Percentiles rank a stretch among this genome's conserved stretches.
These are phyloP conservation scores for Anisodus tanguticus DNA, from an alignment of 257 asterid species.

Conservation along the genomic window DNA sequence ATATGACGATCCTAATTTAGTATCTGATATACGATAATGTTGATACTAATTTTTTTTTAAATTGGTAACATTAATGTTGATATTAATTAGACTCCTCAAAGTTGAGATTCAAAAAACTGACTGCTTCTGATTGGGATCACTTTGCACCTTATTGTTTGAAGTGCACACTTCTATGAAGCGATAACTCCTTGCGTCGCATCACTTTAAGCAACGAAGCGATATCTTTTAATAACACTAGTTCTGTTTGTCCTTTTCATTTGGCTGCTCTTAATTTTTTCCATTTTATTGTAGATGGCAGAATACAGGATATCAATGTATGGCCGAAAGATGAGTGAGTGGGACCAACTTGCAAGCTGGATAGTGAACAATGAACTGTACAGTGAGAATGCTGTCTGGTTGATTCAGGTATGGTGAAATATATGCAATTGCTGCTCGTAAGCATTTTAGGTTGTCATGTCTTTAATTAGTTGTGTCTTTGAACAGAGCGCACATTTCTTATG, in stretches of 20 bases:
- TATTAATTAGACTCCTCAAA: not conserved
- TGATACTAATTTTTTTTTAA: not conserved
- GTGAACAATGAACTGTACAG: slow-evolving; percentile 84
- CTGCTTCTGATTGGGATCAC: slow-evolving; percentile 9
- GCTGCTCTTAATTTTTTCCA: slow-evolving; percentile 31
- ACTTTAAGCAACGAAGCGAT: not conserved
- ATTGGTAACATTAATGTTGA: not conserved
- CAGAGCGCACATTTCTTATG: slow-evolving; percentile 8
- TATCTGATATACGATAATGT: not conserved
- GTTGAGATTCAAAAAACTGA: not conserved
- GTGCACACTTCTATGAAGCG: not conserved
- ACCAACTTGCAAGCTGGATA: slow-evolving; percentile 97
- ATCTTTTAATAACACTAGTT: not conserved
- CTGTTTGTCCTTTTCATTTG: slow-evolving; percentile 22
- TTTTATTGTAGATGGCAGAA: slow-evolving; percentile 89
- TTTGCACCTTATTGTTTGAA: not conserved
- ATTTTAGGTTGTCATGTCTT: not conserved
- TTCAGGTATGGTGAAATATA: slow-evolving; percentile 65
- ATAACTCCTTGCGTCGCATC: not conserved
- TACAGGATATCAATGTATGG: slow-evolving; percentile 92
- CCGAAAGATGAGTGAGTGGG: slow-evolving; percentile 98
- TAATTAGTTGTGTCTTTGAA: not conserved
- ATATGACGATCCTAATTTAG: not conserved
- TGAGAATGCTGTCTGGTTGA: slow-evolving; percentile 97
- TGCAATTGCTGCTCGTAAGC: not conserved